Evolutionary conservation across 768 basidiomycete genomes (phyloP).

Genomic region (Cubamyces sp.): DNA sequence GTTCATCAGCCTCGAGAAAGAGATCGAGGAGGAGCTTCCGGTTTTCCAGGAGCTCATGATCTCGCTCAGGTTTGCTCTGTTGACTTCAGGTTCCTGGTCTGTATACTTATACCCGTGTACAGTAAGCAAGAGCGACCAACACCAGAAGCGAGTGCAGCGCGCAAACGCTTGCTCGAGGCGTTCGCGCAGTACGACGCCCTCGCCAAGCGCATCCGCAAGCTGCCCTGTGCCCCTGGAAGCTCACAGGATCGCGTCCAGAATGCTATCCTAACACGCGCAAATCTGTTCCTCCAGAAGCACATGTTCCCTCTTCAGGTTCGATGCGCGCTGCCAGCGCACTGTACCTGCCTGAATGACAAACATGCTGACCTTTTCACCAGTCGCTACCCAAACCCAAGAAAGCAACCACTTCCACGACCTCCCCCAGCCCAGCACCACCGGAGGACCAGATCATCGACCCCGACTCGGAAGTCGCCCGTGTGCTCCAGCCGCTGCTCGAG

Average conservation of each 20-base stretch:
- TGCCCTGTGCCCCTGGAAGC: slow-evolving; percentile 67
- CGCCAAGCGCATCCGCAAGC: slow-evolving; percentile 78
- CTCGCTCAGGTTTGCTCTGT: slow-evolving; percentile 55
- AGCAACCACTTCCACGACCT: slow-evolving; percentile 17
- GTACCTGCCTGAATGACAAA: neutral
- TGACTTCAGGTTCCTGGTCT: neutral
- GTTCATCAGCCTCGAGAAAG: slow-evolving; percentile 76
- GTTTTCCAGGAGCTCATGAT: slow-evolving; percentile 87
- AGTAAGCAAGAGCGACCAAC: slow-evolving; percentile 56
- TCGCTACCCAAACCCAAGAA: slow-evolving; percentile 54
- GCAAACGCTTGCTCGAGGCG: slow-evolving; percentile 82
- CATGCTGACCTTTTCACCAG: slow-evolving; percentile 28
- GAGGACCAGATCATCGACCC: slow-evolving; percentile 49
- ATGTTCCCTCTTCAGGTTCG: slow-evolving; percentile 84
- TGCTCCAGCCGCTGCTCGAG: slow-evolving; percentile 87
- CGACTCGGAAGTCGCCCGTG: slow-evolving; percentile 70
- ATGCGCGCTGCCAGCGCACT: no score
- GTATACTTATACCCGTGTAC: slow-evolving; percentile 35
- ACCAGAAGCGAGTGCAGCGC: slow-evolving; percentile 67
- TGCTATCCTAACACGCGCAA: slow-evolving; percentile 78
- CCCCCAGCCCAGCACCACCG: slow-evolving; percentile 28
- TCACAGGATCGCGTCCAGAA: slow-evolving; percentile 85
- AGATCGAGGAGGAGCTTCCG: slow-evolving; percentile 88
- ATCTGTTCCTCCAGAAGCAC: slow-evolving; percentile 82
- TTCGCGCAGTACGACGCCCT: slow-evolving; percentile 90